phyloP scores from a whole-genome alignment of 352 stramenopile genomes.

The Phytophthora ohioensis region DNA sequence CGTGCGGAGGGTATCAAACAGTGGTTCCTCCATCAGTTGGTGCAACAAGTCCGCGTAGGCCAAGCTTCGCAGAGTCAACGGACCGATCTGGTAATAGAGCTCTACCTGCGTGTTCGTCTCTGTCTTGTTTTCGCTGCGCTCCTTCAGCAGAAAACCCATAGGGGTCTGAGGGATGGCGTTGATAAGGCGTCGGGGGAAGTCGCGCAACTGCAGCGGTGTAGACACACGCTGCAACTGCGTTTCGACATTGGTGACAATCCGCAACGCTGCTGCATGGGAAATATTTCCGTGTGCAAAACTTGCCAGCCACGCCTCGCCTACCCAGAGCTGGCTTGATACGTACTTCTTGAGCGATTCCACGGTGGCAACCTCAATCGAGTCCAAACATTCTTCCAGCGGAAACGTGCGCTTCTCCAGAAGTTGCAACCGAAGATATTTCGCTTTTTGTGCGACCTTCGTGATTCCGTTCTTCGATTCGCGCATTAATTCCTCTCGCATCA shows the following conservation, averaged over 20 bases:
- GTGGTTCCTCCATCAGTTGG: constrained; percentile 90
- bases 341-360: constrained; percentile 52
- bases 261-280: constrained; percentile 32
- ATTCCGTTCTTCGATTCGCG: constrained; percentile 76
- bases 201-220: constrained; percentile 29
- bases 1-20: constrained; percentile 89
- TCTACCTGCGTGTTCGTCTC: constrained; percentile 89
- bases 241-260: constrained; percentile 59
- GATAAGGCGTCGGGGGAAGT: constrained; percentile 64
- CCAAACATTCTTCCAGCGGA: constrained; percentile 52
- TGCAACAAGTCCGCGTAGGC: constrained; percentile 88
- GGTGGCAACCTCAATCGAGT: constrained; percentile 52
- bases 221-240: constrained; percentile 48
- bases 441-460: constrained; percentile 63
- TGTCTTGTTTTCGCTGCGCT: constrained; percentile 71
- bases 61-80: constrained; percentile 62
- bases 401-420: constrained; percentile 65
- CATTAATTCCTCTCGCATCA: constrained; percentile 76
- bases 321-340: constrained; percentile 57
- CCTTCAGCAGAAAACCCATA: constrained; percentile 61
- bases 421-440: constrained; percentile 73
- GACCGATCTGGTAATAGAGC: constrained; percentile 89
- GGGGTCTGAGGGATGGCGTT: constrained; percentile 56
- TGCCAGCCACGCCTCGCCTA: constrained; percentile 51
- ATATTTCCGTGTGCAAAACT: constrained; percentile 86